Evolutionary conservation across 805 yeast genomes (phyloP).

Genomic region (Candida rishiriensis): DNA sequence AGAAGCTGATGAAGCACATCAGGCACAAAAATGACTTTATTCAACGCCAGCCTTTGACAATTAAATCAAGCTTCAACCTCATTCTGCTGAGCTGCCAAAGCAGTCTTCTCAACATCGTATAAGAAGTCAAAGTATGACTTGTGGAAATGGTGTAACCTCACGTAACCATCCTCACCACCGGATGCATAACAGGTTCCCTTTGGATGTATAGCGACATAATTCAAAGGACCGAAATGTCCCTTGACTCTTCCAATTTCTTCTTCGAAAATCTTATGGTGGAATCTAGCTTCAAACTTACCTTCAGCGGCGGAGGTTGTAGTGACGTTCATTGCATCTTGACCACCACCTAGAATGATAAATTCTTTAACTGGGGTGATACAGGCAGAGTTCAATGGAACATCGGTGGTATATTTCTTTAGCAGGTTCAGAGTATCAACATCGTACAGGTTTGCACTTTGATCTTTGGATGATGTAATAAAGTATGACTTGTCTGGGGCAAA

Average conservation of each 20-base stretch:
- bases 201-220: constrained; percentile 91
- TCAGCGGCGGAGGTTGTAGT: constrained; percentile 92
- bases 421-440: constrained; percentile 72
- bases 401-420: constrained; percentile 74
- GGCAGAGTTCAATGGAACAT: constrained; percentile 93
- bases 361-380: constrained; percentile 91
- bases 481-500: constrained; percentile 83
- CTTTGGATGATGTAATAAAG: constrained; percentile 90
- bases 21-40: too few relatives aligned
- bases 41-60: too few relatives aligned
- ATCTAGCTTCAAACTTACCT: constrained; percentile 96
- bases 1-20: too few relatives aligned
- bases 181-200: constrained; percentile 90
- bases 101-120: constrained; percentile 86
- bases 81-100: constrained; percentile 34
- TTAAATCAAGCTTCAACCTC: constrained; percentile 13
- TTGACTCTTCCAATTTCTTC: constrained; percentile 96
- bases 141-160: constrained; percentile 91
- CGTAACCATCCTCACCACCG: constrained; percentile 98
- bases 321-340: constrained; percentile 98
- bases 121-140: constrained; percentile 89
- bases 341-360: constrained; percentile 93
- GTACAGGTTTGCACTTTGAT: constrained; percentile 73
- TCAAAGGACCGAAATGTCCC: constrained; percentile 99
- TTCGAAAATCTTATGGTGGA: constrained; percentile 89